Evolutionary conservation across 2,329 filamentous ascomycete genomes (phyloP).

Genomic region (Colletotrichum navitas): DNA sequence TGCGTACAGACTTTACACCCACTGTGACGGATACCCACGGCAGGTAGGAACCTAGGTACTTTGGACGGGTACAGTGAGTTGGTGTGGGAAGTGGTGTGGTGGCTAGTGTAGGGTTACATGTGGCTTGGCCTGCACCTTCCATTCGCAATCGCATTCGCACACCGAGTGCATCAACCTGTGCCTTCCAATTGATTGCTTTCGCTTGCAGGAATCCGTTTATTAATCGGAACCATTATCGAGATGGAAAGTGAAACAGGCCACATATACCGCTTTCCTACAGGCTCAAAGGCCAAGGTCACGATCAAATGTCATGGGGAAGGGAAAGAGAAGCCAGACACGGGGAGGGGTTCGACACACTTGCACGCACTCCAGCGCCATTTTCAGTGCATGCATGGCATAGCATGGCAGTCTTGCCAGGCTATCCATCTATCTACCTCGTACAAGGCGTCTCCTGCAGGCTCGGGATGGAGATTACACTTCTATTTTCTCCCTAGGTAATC

Average conservation of each 20-base stretch:
- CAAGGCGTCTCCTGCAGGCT: background rate
- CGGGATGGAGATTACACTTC: conserved; percentile 25
- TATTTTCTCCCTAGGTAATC: conserved; percentile 27
- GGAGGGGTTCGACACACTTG: background rate
- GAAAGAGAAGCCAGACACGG: background rate
- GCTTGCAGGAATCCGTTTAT: conserved; percentile 6
- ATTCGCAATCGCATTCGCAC: background rate
- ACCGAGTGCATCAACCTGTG: no score
- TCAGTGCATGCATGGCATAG: no score
- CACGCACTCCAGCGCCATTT: background rate
- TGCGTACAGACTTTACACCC: no score
- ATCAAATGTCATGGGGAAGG: background rate
- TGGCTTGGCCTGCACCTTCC: background rate
- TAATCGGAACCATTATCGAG: conserved; percentile 9
- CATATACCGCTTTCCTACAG: background rate
- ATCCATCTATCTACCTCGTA: no score
- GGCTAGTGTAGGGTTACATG: background rate
- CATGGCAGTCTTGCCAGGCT: background rate
- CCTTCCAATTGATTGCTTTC: conserved; percentile 5
- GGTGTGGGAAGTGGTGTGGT: background rate
- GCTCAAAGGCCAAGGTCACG: background rate
- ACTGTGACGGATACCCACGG: no score
- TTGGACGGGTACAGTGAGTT: no score
- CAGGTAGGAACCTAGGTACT: no score
- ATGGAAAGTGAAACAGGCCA: background rate